Evolutionary conservation across 73 alveolate species (phyloP).

Genomic region (Paramecium pentaurelia): DNA sequence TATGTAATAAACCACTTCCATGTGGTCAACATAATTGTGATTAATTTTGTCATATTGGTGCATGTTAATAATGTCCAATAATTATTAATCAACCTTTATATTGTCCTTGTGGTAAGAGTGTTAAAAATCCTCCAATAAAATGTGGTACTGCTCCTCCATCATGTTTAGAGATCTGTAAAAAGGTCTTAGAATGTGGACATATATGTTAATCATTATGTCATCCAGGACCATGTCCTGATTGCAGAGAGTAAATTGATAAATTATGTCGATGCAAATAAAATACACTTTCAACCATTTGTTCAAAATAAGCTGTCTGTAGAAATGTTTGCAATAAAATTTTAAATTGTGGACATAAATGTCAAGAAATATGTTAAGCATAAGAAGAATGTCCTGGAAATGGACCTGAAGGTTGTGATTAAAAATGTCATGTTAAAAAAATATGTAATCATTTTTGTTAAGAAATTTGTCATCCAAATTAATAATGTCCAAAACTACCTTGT

Average conservation of each 20-base stretch:
- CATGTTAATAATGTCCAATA: constrained; percentile 89
- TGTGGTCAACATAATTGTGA: constrained; percentile 94
- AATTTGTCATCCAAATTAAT: constrained; percentile 69
- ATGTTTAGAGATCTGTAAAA: constrained; percentile 76
- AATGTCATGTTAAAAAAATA: constrained; percentile 59
- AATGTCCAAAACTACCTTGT: constrained; percentile 75
- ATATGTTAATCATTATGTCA: constrained; percentile 76
- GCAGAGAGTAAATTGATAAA: constrained; percentile 70
- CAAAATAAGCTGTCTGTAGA: constrained; percentile 71
- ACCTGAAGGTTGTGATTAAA: constrained; percentile 65
- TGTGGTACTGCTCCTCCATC: constrained; percentile 84
- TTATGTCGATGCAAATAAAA: constrained; percentile 71
- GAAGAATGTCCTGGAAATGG: constrained; percentile 4
- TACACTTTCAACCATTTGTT: constrained; percentile 64
- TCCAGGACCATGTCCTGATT: constrained; percentile 77
- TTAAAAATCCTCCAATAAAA: constrained; percentile 83
- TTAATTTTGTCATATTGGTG: constrained; percentile 92
- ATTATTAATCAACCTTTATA: constrained; percentile 77
- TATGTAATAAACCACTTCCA: constrained; percentile 81
- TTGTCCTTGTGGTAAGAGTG: constrained; percentile 89
- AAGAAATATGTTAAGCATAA: constrained; percentile 61
- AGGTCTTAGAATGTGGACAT: constrained; percentile 84
- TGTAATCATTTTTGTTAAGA: constrained; percentile 78
- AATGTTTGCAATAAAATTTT: constrained; percentile 54
- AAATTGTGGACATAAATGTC: constrained; percentile 69